Evolutionary conservation across 148 eudicot genomes (phyloP).

Genomic region (Gaultheria prostrata): DNA sequence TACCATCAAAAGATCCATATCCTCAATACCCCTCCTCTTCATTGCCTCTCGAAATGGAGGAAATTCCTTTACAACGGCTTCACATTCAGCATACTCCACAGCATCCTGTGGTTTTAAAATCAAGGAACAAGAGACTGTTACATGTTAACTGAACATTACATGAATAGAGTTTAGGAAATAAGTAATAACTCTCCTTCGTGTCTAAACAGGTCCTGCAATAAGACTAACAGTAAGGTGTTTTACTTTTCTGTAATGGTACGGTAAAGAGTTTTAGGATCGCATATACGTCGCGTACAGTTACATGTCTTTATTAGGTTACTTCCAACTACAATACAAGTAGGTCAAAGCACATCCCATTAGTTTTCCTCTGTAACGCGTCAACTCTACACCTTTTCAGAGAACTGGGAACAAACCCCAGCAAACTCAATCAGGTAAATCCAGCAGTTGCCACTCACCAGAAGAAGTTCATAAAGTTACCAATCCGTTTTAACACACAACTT

Average conservation of each 20-base stretch:
- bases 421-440: constrained; percentile 8
- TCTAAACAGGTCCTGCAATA: background rate
- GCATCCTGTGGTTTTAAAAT: constrained; percentile 61
- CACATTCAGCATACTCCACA: constrained; percentile 97
- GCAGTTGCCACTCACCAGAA: background rate
- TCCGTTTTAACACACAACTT: background rate
- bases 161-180: background rate
- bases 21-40: constrained; percentile 96
- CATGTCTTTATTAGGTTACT: background rate
- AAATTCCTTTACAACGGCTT: constrained; percentile 86
- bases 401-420: background rate
- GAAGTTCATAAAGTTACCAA: background rate
- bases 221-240: background rate
- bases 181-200: background rate
- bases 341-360: constrained; percentile 9
- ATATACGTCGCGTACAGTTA: background rate
- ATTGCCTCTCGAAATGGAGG: constrained; percentile 90
- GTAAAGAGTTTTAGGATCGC: background rate
- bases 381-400: background rate
- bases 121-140: background rate
- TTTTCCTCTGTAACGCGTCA: background rate
- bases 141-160: background rate
- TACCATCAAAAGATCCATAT: constrained; percentile 98
- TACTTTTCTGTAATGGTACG: background rate
- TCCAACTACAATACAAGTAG: background rate